Percentiles rank a stretch among this genome's conserved stretches.
Evolutionary conservation across 1,284 basidiomycete species (phyloP).

Genomic region (Trichosporon asahii): DNA sequence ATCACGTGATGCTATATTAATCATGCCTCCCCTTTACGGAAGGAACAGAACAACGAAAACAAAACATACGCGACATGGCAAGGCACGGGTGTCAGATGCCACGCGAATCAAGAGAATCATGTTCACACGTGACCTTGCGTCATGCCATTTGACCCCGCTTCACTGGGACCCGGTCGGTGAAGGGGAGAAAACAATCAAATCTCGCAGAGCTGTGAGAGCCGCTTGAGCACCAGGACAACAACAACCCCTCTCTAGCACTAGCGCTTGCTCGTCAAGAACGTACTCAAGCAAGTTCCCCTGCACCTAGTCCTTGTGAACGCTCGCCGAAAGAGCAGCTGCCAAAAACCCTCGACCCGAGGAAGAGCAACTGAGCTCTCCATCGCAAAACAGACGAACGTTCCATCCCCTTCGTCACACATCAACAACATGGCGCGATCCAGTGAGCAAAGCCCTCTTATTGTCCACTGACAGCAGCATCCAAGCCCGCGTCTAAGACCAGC

Average conservation of each 20-base stretch:
- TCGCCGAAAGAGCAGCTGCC: neutral
- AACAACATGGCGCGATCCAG: slow-evolving; percentile 30
- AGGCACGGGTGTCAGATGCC: neutral
- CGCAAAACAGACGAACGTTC: neutral
- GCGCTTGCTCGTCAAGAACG: neutral
- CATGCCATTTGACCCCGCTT: slow-evolving; percentile 1
- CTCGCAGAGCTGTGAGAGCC: neutral
- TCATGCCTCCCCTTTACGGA: neutral
- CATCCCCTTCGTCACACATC: neutral
- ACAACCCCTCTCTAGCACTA: neutral
- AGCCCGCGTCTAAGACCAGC: slow-evolving; percentile 17
- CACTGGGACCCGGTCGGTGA: neutral
- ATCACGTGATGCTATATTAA: neutral
- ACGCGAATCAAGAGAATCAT: neutral
- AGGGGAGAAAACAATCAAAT: slow-evolving; percentile 10
- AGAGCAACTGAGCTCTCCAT: neutral
- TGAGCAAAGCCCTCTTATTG: slow-evolving; percentile 16
- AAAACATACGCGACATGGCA: neutral
- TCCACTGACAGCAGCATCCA: slow-evolving; percentile 16
- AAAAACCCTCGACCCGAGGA: neutral
- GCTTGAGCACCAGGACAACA: neutral
- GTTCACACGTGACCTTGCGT: slow-evolving; percentile 7
- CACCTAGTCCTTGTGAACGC: neutral
- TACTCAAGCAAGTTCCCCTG: neutral
- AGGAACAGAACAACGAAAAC: neutral